phyloP scores from a whole-genome alignment of 805 yeast species.

The Komagataella mondaviorum region DNA sequence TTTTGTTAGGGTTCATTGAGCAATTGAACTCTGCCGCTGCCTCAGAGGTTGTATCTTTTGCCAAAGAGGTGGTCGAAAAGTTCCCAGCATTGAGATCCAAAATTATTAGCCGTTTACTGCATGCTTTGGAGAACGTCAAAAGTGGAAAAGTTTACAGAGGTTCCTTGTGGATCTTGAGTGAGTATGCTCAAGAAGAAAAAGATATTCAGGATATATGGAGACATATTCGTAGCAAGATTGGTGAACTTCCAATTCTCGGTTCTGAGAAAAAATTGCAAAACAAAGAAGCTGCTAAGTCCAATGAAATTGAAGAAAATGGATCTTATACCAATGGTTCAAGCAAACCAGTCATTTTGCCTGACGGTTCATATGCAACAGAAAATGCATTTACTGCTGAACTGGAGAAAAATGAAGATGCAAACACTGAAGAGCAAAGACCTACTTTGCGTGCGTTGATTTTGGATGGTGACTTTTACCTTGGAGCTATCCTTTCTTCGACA shows the following conservation, averaged over 20 bases:
- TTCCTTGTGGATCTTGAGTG: constrained; percentile 93
- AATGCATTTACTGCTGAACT: constrained; percentile 39
- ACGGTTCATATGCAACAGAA: constrained; percentile 97
- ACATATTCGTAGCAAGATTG: constrained; percentile 67
- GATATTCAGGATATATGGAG: constrained; percentile 81
- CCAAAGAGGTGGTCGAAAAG: constrained; percentile 88
- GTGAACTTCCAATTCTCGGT: constrained; percentile 82
- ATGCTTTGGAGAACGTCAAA: constrained; percentile 50
- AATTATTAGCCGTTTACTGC: constrained; percentile 50
- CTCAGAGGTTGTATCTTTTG: constrained; percentile 77
- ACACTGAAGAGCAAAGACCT: constrained; percentile 45
- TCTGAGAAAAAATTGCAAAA: constrained; percentile 41
- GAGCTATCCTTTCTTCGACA: constrained; percentile 78
- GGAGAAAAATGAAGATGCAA: constrained; percentile 15
- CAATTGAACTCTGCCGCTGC: constrained; percentile 82
- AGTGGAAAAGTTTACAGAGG: constrained; percentile 90
- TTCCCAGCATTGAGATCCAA: constrained; percentile 66
- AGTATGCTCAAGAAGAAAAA: constrained; percentile 59
- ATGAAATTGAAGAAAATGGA: constrained; percentile 18
- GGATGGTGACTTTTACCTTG: constrained; percentile 83
- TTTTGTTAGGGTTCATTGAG: constrained; percentile 73
- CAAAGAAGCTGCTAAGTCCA: constrained; percentile 17
- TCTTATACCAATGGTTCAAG: constrained; percentile 11
- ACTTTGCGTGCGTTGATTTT: constrained; percentile 61
- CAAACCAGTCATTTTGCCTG: constrained; percentile 88